Evolutionary conservation across 169 alveolate species (phyloP).

Genomic region (Plasmodium relictum): DNA sequence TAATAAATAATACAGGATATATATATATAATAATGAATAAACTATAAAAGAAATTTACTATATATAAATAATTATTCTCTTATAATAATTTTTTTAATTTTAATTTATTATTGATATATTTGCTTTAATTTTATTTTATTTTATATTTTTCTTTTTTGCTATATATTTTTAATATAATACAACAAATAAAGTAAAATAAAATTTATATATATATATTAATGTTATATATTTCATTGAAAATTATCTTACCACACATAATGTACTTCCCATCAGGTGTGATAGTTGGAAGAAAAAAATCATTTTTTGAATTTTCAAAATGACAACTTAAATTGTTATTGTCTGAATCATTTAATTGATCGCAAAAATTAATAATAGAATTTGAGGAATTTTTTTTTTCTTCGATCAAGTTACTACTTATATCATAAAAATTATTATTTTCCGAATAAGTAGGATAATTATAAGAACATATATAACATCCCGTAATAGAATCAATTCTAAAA

Average conservation of each 20-base stretch:
- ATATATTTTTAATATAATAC: background rate
- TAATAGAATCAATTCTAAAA: constrained; percentile 64
- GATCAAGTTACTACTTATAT: background rate
- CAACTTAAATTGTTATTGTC: background rate
- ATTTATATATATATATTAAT: too few relatives aligned
- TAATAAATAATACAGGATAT: too few relatives aligned
- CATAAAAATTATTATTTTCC: background rate
- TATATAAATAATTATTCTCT: too few relatives aligned
- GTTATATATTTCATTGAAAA: background rate
- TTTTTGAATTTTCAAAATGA: background rate
- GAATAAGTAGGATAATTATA: constrained; percentile 39
- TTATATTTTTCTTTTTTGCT: background rate
- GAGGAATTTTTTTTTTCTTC: constrained; percentile 1
- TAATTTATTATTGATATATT: background rate
- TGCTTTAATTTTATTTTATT: background rate
- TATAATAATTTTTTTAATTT: background rate
- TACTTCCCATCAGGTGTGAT: constrained; percentile 66
- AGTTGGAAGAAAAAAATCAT: constrained; percentile 49
- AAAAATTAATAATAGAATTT: too few relatives aligned
- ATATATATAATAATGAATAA: too few relatives aligned
- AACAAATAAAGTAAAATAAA: too few relatives aligned
- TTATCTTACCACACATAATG: constrained; percentile 40
- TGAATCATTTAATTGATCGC: background rate
- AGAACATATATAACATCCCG: constrained; percentile 49
- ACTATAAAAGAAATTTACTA: too few relatives aligned